A percentile compares a stretch with the other conserved stretches of the same genome.
Conservation (phyloP, 306 rosid genomes). For the Cucumis hystrix region DNA sequence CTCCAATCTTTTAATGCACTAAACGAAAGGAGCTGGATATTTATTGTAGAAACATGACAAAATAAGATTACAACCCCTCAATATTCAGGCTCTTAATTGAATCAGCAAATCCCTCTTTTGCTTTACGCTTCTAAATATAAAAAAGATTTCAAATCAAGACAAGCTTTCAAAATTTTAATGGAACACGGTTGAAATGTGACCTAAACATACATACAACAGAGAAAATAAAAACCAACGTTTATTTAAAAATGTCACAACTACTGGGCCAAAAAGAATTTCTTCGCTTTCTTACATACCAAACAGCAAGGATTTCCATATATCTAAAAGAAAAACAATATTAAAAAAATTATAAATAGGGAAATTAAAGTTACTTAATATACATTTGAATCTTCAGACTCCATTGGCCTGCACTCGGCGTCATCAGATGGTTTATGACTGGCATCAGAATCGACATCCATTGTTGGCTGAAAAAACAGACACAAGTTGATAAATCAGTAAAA, state of each 20-base stretch:
- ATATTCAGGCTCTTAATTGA: slow-evolving; percentile 33
- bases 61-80: not conserved
- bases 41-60: not conserved
- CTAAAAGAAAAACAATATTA: not conserved
- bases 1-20: not conserved
- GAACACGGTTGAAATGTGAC: not conserved
- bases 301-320: not conserved
- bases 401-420: slow-evolving; percentile 18
- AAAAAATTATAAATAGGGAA: not conserved
- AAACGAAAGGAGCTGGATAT: not conserved
- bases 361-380: not conserved
- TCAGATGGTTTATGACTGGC: slow-evolving; percentile 6
- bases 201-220: not conserved
- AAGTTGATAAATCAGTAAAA: not conserved
- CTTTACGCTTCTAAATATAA: slow-evolving; percentile 23
- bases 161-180: not conserved
- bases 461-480: not conserved
- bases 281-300: not conserved
- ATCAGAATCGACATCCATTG: slow-evolving; percentile 45
- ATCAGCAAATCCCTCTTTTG: slow-evolving; percentile 33
- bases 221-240: not conserved
- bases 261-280: not conserved
- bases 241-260: not conserved
- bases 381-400: slow-evolving; percentile 37
- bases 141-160: not conserved